Base-by-base conservation (phyloP, 2,329 filamentous ascomycete species). In the Tolypocladium capitatum region DNA sequence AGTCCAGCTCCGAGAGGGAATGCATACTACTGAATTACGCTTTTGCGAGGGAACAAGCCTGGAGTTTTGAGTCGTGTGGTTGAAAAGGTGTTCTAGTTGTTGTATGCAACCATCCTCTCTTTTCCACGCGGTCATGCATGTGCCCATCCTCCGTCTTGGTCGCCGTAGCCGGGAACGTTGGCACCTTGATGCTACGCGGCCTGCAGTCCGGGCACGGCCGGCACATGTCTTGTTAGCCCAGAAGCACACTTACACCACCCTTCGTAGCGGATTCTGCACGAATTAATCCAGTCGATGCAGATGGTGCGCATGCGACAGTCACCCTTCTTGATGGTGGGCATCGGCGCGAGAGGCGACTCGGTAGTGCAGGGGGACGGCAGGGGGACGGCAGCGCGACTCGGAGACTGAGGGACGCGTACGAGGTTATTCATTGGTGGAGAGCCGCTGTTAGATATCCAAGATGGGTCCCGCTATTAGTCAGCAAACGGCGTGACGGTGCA, bases 11-110 rank as follows among this genome's bases (percentile, higher is more conserved):
- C 58, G 27, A 54, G 61, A 10, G 64, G 60, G 0, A 68, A 64
- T 40, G 57, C 61, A 10, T 71, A 68, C 49, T 72, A 72, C 46
- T 65, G 55, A 50, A 33, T 2, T 3, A 2, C 9, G 16, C 1
- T 8, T 14, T n/a, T 27, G 9, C 14, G 21, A 27, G 9, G 5
- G 2, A 14, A n/a, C 5, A 10, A 18, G 5, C 1, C 9, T 30
- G 14, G 5, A 5, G 3, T 11, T 21, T 21, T 14, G 31, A 32
- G 14, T 16, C 31, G 14, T 7, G 13, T 9, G 8, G 16, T 38
- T 9, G 13, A 4, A 3, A 2, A 16, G 9, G 20, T 13, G 21
- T 9, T 27, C 14, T 11, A 40, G 31, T 16, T 32, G 14, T 14
- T 32, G 16, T 32, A 46, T 46, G 28, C n/a, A 20, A 13, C 11